Evolutionary conservation across 1,139 yeast species (phyloP), one percentile per base, ranked within the genome.

Genomic region (Pneumocystis oryctolagi): DNA sequence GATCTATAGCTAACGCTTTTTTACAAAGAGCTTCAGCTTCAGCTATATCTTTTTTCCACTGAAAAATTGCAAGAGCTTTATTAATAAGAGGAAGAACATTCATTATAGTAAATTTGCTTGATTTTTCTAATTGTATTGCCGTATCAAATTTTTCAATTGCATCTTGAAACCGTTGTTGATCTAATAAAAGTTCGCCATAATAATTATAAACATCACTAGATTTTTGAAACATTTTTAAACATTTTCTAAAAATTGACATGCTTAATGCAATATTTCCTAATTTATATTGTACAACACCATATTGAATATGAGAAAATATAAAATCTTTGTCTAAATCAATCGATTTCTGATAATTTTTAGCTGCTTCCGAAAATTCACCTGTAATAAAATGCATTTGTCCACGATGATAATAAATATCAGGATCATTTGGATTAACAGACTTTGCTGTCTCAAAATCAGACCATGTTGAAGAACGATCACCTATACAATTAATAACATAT

Each of bases 131-230:
- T 73, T 88, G 84, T 64, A 85, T 84, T 64, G 98, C 90, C 71
- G 82, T 81, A 69, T 90, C 96, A 73, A 89, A 92, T 78, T 89
- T 92, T 73, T 83, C 83, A 66, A 83, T 76, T 65, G 98, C 96
- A 67, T 81, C 85, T 59, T 76, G 80, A 65, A 81, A 77, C 69
- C 87, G 87, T 70, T 87, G 86, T 70, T 82, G 82, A 73, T 92
- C 97, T 67, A 89, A 84, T 71, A 90, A 80, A 63, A 92, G 85
- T 77, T 92, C 98, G 72, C 97, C 98, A 72, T 84, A 89, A 76
- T 90, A 94, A 78, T 89, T 90, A 76, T 94, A 95, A 70, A 89
- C 87, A 75, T 89, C 97, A 63, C 97, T 89, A 62, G 86, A 81
- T 42, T 92, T 82, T 69, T 96, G 94, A 82, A 88, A 89, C 73